A percentile compares a stretch with the other conserved stretches of the same genome.
Conservation (phyloP, 2,329 filamentous ascomycete genomes). For the Epichloe amarillans region DNA sequence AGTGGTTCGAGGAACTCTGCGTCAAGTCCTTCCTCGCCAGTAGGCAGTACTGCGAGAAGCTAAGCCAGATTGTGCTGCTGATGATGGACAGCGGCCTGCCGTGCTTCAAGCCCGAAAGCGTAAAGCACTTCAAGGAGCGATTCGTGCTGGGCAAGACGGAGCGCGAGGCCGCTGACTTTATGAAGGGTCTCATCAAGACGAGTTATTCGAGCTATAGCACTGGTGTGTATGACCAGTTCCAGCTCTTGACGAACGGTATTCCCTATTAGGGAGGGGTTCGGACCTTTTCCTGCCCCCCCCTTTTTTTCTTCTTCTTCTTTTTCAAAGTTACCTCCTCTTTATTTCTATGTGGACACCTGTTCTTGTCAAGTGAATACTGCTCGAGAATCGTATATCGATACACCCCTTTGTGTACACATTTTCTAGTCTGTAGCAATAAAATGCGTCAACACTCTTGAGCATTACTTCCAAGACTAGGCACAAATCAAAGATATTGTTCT, state of each 20-base stretch:
- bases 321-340: neutral
- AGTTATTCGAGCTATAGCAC: conserved; percentile 87
- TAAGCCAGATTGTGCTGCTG: conserved; percentile 76
- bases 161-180: conserved; percentile 86
- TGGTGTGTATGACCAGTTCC: conserved; percentile 94
- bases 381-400: too few relatives aligned
- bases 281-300: neutral
- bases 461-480: too few relatives aligned
- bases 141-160: conserved; percentile 90
- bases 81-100: conserved; percentile 96
- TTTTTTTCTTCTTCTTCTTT: neutral
- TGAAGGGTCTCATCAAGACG: conserved; percentile 78
- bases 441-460: too few relatives aligned
- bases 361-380: too few relatives aligned
- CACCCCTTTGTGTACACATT: too few relatives aligned
- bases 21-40: conserved; percentile 89
- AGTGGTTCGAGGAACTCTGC: conserved; percentile 92
- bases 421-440: too few relatives aligned
- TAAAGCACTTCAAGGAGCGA: conserved; percentile 80
- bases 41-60: conserved; percentile 74
- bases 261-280: conserved; percentile 53
- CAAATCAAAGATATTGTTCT: too few relatives aligned
- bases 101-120: conserved; percentile 94
- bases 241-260: conserved; percentile 92
- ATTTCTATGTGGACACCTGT: neutral